Conservation (phyloP, 1,284 basidiomycete species). For the Ustilago xerochloae region DNA sequence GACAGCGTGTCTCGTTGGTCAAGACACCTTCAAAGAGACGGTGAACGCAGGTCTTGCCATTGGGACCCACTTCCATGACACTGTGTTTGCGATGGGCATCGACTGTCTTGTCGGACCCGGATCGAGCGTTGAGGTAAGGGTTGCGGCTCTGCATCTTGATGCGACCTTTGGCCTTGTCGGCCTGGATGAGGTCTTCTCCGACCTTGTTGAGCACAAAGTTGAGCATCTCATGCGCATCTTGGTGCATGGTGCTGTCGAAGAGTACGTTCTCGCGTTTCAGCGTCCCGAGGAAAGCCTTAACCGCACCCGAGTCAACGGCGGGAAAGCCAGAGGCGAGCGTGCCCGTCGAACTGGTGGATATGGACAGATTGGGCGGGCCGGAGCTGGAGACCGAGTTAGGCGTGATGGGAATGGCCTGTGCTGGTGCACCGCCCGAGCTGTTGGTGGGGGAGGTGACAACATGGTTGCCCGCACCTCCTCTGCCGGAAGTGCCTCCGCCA, state of each 20-base stretch:
- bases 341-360: slow-evolving; percentile 70
- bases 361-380: slow-evolving; percentile 33
- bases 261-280: slow-evolving; percentile 61
- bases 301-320: slow-evolving; percentile 72
- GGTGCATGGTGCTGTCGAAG: slow-evolving; percentile 70
- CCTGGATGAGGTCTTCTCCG: slow-evolving; percentile 86
- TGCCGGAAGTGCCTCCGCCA: slow-evolving; percentile 24
- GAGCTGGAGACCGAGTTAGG: slow-evolving; percentile 17
- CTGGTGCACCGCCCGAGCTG: slow-evolving; percentile 11
- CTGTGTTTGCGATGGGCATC: slow-evolving; percentile 59
- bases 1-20: slow-evolving; percentile 95
- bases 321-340: slow-evolving; percentile 83
- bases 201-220: slow-evolving; percentile 93
- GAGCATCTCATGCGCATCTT: slow-evolving; percentile 96
- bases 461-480: slow-evolving; percentile 35
- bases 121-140: slow-evolving; percentile 27
- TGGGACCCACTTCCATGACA: slow-evolving; percentile 63
- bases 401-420: slow-evolving; percentile 39
- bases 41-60: slow-evolving; percentile 82
- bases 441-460: slow-evolving; percentile 6
- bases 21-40: slow-evolving; percentile 90
- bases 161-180: slow-evolving; percentile 26
- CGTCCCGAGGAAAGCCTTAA: slow-evolving; percentile 56
- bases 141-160: slow-evolving; percentile 46
- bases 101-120: slow-evolving; percentile 22